Conservation (phyloP, 2,329 filamentous ascomycete species). For the Nectriaceae sp. region DNA sequence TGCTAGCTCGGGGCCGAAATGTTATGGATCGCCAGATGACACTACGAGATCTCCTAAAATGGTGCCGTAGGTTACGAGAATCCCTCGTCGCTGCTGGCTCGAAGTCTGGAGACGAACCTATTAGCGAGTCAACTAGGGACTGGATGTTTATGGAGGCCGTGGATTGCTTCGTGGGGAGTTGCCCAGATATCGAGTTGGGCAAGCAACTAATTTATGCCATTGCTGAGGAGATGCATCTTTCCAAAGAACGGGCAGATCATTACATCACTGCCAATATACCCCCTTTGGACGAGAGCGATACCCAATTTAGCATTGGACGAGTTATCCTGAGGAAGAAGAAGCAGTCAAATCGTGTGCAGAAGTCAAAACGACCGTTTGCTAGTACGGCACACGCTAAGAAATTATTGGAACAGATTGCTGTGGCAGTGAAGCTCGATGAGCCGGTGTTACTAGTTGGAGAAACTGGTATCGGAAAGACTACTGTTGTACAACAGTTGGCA, state of each 20-base stretch:
- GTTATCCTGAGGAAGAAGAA: conserved; percentile 62
- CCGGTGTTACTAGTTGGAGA: conserved; percentile 95
- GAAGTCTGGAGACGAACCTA: conserved; percentile 67
- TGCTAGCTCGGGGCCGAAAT: conserved; percentile 40
- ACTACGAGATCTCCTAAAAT: conserved; percentile 84
- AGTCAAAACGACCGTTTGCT: conserved; percentile 73
- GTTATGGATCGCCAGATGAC: conserved; percentile 58
- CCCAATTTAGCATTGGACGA: conserved; percentile 65
- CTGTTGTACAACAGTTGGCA: conserved; percentile 89
- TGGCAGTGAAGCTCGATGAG: conserved; percentile 81
- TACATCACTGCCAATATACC: conserved; percentile 75
- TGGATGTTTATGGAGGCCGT: conserved; percentile 91
- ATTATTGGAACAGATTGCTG: conserved; percentile 84
- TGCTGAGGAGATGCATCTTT: conserved; percentile 84
- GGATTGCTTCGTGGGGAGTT: conserved; percentile 86
- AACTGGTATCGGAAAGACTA: conserved; percentile 98
- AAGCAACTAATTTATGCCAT: conserved; percentile 66
- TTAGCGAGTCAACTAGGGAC: conserved; percentile 72
- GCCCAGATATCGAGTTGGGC: conserved; percentile 66
- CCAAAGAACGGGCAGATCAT: conserved; percentile 78
- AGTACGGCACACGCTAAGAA: conserved; percentile 83
- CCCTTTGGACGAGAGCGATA: conserved; percentile 61
- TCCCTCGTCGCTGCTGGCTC: conserved; percentile 64
- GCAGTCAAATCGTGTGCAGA: conserved; percentile 47
- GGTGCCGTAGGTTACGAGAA: conserved; percentile 75